These are phyloP conservation scores for Rhizopogon vinicolor DNA, from an alignment of 768 basidiomycete species.

Conservation along the genomic window DNA sequence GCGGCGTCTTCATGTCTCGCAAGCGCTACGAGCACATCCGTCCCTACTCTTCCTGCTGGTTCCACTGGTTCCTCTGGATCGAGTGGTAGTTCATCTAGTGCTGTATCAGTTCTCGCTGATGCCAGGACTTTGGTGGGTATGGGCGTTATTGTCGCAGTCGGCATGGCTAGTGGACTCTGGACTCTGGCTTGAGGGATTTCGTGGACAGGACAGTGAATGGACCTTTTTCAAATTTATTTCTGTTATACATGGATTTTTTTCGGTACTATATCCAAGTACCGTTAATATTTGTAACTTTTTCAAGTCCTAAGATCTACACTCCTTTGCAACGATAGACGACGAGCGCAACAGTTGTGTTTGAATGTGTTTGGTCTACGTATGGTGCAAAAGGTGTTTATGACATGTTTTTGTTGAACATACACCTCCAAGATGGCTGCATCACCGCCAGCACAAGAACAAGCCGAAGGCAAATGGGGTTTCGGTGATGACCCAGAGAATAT, in stretches of 20 bases:
- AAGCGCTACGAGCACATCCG: slow-evolving; percentile 57
- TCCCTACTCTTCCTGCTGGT: slow-evolving; percentile 46
- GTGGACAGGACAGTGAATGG: slow-evolving; percentile 4
- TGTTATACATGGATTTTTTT: neutral
- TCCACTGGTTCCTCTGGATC: slow-evolving; percentile 17
- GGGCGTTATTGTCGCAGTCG: slow-evolving; percentile 28
- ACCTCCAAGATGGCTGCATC: slow-evolving; percentile 13
- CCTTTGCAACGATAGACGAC: neutral
- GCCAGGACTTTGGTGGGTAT: slow-evolving; percentile 36
- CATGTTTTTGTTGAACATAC: neutral
- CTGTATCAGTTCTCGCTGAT: slow-evolving; percentile 18
- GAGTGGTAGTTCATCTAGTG: slow-evolving; percentile 16
- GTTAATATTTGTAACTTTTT: neutral
- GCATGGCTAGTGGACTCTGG: slow-evolving; percentile 39
- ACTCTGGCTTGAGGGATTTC: slow-evolving; percentile 29
- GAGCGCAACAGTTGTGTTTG: neutral
- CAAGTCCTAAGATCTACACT: neutral
- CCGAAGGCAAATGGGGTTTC: slow-evolving; percentile 43
- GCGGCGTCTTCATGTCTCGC: slow-evolving; percentile 67
- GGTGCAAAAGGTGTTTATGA: neutral
- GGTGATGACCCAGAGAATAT: slow-evolving; percentile 44
- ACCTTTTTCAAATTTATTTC: neutral
- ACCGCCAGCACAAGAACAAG: slow-evolving; percentile 6
- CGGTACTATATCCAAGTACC: neutral
- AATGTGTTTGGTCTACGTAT: neutral